These are phyloP conservation scores for Casaregolazyma lundiana DNA, from an alignment of 1,139 yeast genomes.

Conservation along the genomic window DNA sequence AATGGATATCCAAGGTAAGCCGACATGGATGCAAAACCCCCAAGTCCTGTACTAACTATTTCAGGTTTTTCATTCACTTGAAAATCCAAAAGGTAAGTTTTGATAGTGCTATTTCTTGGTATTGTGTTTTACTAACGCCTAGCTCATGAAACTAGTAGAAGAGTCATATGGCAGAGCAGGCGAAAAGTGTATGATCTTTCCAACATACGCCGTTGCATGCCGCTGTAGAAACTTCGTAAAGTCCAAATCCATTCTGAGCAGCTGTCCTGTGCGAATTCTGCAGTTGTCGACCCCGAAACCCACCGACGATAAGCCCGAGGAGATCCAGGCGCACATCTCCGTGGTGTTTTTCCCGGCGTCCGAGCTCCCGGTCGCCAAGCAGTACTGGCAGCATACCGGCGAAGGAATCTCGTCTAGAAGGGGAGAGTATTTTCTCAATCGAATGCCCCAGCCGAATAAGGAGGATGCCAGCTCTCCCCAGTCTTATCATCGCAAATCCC, in stretches of 20 bases:
- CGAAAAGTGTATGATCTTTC: constrained; percentile 69
- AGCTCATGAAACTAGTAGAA: constrained; percentile 27
- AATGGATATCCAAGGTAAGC: constrained; percentile 71
- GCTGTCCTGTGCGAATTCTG: constrained; percentile 57
- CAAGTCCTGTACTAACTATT: constrained; percentile 7
- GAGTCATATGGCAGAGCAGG: constrained; percentile 71
- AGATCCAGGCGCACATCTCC: constrained; percentile 64
- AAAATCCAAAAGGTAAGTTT: constrained; percentile 59
- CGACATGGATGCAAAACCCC: no score
- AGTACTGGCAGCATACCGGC: constrained; percentile 96
- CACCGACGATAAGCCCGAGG: constrained; percentile 40
- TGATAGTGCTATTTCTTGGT: neutral
- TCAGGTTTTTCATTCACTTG: constrained; percentile 70
- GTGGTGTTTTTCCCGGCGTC: constrained; percentile 67
- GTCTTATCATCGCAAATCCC: constrained; percentile 10
- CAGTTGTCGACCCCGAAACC: constrained; percentile 78
- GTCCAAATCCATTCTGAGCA: constrained; percentile 28
- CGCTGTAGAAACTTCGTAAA: constrained; percentile 77
- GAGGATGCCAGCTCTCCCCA: constrained; percentile 1
- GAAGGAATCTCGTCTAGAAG: constrained; percentile 88
- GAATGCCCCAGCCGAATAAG: constrained; percentile 9
- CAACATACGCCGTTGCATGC: constrained; percentile 73
- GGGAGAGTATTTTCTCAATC: constrained; percentile 73
- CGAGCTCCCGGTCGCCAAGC: constrained; percentile 61
- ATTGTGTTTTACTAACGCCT: neutral